phyloP scores from a whole-genome alignment of 169 alveolate genomes.

The Pseudocohnilembus persalinus region DNA sequence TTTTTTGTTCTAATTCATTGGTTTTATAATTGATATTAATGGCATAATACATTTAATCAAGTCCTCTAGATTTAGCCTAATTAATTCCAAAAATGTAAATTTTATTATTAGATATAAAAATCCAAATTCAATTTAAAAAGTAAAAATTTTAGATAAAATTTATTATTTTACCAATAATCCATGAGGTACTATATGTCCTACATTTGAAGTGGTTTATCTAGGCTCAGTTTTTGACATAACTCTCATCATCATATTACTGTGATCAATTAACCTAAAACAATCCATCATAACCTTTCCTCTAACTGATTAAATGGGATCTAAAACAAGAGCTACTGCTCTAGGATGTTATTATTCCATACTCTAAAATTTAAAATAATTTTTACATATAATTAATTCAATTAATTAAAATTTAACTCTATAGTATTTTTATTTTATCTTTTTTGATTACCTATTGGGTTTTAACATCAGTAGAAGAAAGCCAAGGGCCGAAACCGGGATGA shows the following conservation, averaged over 20 bases:
- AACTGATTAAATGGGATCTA: conserved; percentile 99
- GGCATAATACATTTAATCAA: conserved; percentile 96
- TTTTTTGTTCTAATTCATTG: conserved; percentile 95
- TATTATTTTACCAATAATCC: conserved; percentile 2
- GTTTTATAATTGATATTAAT: conserved; percentile 97
- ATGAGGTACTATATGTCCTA: conserved; percentile 80
- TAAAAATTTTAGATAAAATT: too few relatives aligned
- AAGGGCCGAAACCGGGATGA: conserved; percentile 99
- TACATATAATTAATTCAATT: too few relatives aligned
- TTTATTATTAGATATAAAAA: not conserved
- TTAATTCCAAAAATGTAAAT: too few relatives aligned
- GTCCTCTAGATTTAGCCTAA: conserved; percentile 94
- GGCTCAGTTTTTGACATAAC: conserved; percentile 98
- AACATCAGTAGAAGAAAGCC: conserved; percentile 92
- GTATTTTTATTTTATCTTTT: too few relatives aligned
- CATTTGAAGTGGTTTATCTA: conserved; percentile 98
- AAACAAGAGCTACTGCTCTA: conserved; percentile 99
- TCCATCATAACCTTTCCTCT: conserved; percentile 99
- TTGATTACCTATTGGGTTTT: conserved; percentile 23
- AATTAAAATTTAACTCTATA: too few relatives aligned
- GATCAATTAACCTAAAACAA: conserved; percentile 98
- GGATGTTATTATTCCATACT: conserved; percentile 98
- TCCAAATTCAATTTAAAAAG: not conserved
- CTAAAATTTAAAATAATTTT: conserved; percentile 46
- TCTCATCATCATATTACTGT: conserved; percentile 91